Evolutionary conservation across 2,329 filamentous ascomycete species (phyloP).

Genomic region (Fulvia fulva): DNA sequence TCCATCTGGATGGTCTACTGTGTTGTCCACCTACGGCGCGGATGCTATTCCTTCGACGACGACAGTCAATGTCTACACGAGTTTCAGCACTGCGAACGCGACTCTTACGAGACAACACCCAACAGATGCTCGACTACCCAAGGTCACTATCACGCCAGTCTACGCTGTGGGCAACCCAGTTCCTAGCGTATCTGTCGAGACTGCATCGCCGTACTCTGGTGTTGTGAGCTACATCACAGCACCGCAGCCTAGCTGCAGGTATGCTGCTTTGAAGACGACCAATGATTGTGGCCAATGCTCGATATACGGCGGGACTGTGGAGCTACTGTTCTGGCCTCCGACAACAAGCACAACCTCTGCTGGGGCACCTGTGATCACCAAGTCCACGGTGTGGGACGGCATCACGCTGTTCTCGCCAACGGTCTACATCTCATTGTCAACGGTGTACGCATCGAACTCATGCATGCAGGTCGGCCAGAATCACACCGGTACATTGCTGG

Average conservation of each 20-base stretch:
- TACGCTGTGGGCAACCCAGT: slow-evolving; percentile 10
- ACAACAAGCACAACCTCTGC: not conserved
- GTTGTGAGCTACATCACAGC: slow-evolving; percentile 1
- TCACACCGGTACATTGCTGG: slow-evolving; percentile 10
- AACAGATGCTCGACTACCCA: not conserved
- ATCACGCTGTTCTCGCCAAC: slow-evolving; percentile 16
- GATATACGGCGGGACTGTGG: slow-evolving; percentile 15
- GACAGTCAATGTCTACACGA: slow-evolving; percentile 8
- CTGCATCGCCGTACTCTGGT: not conserved
- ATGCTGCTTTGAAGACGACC: not conserved
- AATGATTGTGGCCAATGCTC: slow-evolving; percentile 14
- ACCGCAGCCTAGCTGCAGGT: slow-evolving; percentile 8
- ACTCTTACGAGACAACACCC: slow-evolving; percentile 1
- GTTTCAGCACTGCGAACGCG: slow-evolving; percentile 11
- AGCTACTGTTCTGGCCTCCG: slow-evolving; percentile 20
- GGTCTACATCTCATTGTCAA: slow-evolving; percentile 18
- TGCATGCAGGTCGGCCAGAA: slow-evolving; percentile 13
- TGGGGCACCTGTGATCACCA: not conserved
- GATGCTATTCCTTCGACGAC: not conserved
- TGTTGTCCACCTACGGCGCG: not conserved
- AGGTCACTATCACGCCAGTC: slow-evolving; percentile 14
- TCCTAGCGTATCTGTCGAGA: not conserved
- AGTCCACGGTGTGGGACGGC: not conserved
- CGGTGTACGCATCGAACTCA: slow-evolving; percentile 12
- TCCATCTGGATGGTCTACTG: slow-evolving; percentile 5